These are phyloP conservation scores for Populus simonii DNA, from an alignment of 345 rosid genomes.

Conservation along the genomic window DNA sequence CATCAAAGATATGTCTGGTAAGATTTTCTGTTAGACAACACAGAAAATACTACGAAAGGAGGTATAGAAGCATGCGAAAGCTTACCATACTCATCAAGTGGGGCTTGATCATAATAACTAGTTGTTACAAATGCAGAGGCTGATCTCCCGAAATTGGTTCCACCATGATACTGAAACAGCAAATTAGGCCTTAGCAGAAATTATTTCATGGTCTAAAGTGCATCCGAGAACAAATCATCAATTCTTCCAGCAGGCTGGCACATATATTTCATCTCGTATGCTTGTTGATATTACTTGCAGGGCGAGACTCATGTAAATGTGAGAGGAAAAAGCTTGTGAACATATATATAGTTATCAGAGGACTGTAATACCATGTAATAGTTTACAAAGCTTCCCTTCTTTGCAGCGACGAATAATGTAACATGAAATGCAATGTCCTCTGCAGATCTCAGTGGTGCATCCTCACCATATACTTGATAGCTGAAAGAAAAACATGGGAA, in stretches of 20 bases:
- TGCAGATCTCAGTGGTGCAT: conserved; percentile 44
- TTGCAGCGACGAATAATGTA: conserved; percentile 57
- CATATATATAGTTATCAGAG: neutral
- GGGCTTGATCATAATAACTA: conserved; percentile 76
- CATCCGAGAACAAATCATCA: too few relatives aligned
- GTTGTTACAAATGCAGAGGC: conserved; percentile 54
- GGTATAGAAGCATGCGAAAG: neutral
- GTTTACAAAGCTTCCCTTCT: conserved; percentile 76
- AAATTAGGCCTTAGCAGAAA: neutral
- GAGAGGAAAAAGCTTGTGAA: too few relatives aligned
- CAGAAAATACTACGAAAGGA: neutral
- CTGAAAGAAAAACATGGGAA: conserved; percentile 17
- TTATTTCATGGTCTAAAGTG: neutral
- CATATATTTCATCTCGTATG: too few relatives aligned
- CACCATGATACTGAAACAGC: conserved; percentile 72
- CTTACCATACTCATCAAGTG: conserved; percentile 83
- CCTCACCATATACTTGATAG: conserved; percentile 59
- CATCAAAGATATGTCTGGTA: neutral
- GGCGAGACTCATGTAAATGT: too few relatives aligned
- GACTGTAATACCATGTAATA: conserved; percentile 70
- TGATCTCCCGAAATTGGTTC: conserved; percentile 77
- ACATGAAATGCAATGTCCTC: conserved; percentile 82
- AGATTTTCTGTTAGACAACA: neutral
- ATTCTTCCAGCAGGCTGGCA: too few relatives aligned
- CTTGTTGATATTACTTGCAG: too few relatives aligned